These are phyloP conservation scores for Fraxinus excelsior DNA, from an alignment of 257 asterid genomes.

Conservation along the genomic window DNA sequence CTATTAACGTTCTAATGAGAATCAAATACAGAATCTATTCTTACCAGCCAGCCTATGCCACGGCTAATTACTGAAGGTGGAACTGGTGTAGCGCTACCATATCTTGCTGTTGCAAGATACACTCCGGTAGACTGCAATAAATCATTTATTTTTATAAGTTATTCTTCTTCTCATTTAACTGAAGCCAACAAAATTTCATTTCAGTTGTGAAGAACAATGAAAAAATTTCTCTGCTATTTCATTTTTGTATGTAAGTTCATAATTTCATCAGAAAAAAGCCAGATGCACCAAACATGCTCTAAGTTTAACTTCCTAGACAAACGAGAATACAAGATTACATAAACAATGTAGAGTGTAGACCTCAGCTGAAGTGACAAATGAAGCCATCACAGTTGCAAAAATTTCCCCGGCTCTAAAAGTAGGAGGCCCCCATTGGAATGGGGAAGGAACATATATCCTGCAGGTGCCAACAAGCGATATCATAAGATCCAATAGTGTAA, in stretches of 20 bases:
- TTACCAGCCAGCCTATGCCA: slow-evolving; percentile 85
- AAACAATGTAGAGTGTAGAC: slow-evolving; percentile 29
- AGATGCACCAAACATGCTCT: too few relatives aligned
- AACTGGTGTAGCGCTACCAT: slow-evolving; percentile 83
- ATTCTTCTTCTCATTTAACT: neutral
- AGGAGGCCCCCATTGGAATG: slow-evolving; percentile 96
- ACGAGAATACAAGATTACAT: neutral
- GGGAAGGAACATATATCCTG: slow-evolving; percentile 72
- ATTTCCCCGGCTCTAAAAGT: slow-evolving; percentile 52
- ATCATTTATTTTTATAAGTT: neutral
- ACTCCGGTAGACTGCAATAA: slow-evolving; percentile 67
- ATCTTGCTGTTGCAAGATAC: slow-evolving; percentile 81
- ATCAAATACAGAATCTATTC: neutral
- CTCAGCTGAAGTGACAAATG: slow-evolving; percentile 78
- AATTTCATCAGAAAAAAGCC: neutral
- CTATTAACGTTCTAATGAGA: neutral
- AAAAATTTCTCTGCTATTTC: neutral
- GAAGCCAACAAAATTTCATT: neutral
- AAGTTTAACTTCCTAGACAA: neutral
- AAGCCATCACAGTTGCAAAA: slow-evolving; percentile 55
- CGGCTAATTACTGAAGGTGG: slow-evolving; percentile 87
- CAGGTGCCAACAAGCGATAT: neutral
- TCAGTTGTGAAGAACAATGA: neutral
- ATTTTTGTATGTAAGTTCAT: neutral
- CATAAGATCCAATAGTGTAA: neutral